Evolutionary conservation across 805 yeast genomes (phyloP).

Genomic region (Candida manassasensis): DNA sequence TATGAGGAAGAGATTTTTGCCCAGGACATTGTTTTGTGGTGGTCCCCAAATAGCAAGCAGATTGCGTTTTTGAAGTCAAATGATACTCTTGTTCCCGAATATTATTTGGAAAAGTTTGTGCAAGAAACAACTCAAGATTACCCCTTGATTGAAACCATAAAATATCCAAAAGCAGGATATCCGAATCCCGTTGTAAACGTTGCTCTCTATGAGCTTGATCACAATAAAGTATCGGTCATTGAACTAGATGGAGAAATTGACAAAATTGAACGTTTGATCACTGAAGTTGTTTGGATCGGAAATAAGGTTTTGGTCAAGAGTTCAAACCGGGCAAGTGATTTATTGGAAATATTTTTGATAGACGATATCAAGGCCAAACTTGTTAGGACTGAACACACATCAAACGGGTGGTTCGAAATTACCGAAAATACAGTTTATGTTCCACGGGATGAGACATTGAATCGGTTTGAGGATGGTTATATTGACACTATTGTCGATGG

Average conservation of each 20-base stretch:
- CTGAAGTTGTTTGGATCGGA: slow-evolving; percentile 59
- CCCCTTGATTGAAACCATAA: slow-evolving; percentile 42
- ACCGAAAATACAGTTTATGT: slow-evolving; percentile 28
- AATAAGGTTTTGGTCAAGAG: slow-evolving; percentile 48
- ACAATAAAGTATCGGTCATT: slow-evolving; percentile 14
- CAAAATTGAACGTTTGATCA: slow-evolving; percentile 42
- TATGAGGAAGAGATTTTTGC: slow-evolving; percentile 76
- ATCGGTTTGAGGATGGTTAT: slow-evolving; percentile 54
- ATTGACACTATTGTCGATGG: slow-evolving; percentile 65
- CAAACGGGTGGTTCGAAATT: slow-evolving; percentile 59
- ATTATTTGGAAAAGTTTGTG: slow-evolving; percentile 49
- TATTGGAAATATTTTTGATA: slow-evolving; percentile 46
- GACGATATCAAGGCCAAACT: slow-evolving; percentile 19
- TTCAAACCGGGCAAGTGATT: slow-evolving; percentile 58
- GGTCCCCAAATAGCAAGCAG: slow-evolving; percentile 61
- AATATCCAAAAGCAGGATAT: slow-evolving; percentile 70
- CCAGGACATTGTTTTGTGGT: slow-evolving; percentile 60
- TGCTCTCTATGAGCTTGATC: slow-evolving; percentile 34
- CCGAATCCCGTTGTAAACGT: slow-evolving; percentile 53
- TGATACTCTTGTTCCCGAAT: slow-evolving; percentile 54
- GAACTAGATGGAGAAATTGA: slow-evolving; percentile 9
- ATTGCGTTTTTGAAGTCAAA: slow-evolving; percentile 53
- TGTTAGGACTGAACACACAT: slow-evolving; percentile 42
- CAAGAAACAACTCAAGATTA: slow-evolving; percentile 34
- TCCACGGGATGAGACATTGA: slow-evolving; percentile 31